phyloP scores from a whole-genome alignment of 208 protist genomes.

The Baffinella frigidus region DNA sequence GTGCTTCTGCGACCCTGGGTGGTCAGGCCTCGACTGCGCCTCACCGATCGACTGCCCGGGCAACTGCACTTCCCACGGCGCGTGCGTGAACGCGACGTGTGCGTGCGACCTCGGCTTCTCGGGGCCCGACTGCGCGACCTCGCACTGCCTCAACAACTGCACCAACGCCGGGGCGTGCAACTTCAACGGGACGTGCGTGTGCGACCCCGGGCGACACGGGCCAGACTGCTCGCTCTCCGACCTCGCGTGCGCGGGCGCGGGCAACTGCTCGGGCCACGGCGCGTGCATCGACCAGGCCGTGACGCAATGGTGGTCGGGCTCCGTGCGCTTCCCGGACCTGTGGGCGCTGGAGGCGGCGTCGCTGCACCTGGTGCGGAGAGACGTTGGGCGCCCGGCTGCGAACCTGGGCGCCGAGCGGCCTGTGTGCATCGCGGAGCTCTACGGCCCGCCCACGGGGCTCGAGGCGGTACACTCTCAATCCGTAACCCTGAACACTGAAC shows the following conservation, averaged over 20 bases:
- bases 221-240: background rate
- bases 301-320: background rate
- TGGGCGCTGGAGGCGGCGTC: background rate
- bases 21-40: background rate
- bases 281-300: background rate
- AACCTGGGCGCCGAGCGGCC: too few relatives aligned
- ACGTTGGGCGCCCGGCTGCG: too few relatives aligned
- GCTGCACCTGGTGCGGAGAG: too few relatives aligned
- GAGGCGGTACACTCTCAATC: too few relatives aligned
- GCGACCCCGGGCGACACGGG: background rate
- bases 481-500: too few relatives aligned
- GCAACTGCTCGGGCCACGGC: conserved; percentile 35
- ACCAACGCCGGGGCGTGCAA: background rate
- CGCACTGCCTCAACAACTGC: conserved; percentile 1
- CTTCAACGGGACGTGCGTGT: background rate
- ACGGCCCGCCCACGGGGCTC: too few relatives aligned
- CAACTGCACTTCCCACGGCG: background rate
- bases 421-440: too few relatives aligned
- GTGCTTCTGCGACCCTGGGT: conserved; percentile 16
- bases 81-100: conserved; percentile 2
- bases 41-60: background rate
- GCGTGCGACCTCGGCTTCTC: background rate
- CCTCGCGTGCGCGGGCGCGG: background rate
- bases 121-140: background rate
- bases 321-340: background rate